Evolutionary conservation across 371 early-diverging fungal species (phyloP).

Genomic region (Rhizopus microsporus): DNA sequence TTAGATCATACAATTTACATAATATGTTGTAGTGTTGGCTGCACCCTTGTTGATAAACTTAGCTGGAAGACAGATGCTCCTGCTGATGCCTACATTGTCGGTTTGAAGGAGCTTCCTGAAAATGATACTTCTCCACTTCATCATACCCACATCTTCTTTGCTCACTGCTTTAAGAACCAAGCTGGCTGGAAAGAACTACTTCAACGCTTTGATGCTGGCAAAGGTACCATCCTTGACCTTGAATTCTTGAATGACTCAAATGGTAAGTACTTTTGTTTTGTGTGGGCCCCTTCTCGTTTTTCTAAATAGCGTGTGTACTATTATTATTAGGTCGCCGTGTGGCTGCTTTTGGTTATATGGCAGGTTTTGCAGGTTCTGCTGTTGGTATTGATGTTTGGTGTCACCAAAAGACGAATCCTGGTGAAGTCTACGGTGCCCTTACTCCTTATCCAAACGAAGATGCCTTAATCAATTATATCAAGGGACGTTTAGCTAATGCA

Average conservation of each 20-base stretch:
- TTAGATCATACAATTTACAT: neutral
- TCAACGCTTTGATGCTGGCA: constrained; percentile 80
- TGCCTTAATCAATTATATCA: constrained; percentile 72
- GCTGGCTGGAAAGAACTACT: constrained; percentile 92
- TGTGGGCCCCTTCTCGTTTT: constrained; percentile 1
- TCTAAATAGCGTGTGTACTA: neutral
- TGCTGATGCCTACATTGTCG: constrained; percentile 86
- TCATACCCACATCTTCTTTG: constrained; percentile 97
- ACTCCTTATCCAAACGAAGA: constrained; percentile 86
- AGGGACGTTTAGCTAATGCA: constrained; percentile 68
- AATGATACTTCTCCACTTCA: constrained; percentile 85
- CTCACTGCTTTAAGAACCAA: constrained; percentile 96
- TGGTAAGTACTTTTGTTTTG: constrained; percentile 36
- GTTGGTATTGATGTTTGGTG: constrained; percentile 93
- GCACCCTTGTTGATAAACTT: constrained; percentile 75
- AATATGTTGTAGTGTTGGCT: constrained; percentile 64
- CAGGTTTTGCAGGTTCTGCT: constrained; percentile 95
- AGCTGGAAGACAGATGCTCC: constrained; percentile 89
- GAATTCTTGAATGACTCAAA: constrained; percentile 89
- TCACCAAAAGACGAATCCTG: constrained; percentile 63
- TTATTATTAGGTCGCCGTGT: constrained; percentile 76
- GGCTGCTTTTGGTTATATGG: constrained; percentile 97
- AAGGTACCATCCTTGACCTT: constrained; percentile 90
- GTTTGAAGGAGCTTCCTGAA: constrained; percentile 97
- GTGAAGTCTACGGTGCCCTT: constrained; percentile 66